Evolutionary conservation across 805 yeast genomes (phyloP).

Genomic region (Candida koratica): DNA sequence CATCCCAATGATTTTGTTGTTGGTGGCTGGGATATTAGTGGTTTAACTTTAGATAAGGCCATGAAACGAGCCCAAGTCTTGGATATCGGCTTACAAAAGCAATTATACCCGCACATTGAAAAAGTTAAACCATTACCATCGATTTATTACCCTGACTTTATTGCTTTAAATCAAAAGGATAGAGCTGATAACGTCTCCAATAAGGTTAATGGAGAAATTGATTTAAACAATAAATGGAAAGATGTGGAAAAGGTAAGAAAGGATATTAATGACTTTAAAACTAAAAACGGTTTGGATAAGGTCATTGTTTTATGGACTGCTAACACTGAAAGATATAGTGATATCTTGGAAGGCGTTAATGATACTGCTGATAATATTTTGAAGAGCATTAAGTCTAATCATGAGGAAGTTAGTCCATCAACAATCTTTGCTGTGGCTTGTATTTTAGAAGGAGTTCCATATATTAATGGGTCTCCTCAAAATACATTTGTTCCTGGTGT

Average conservation of each 20-base stretch:
- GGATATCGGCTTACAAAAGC: constrained; percentile 77
- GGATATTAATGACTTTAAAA: constrained; percentile 78
- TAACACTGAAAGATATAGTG: constrained; percentile 90
- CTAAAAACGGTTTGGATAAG: constrained; percentile 68
- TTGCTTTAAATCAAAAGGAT: constrained; percentile 88
- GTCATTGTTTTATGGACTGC: constrained; percentile 96
- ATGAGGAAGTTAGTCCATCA: constrained; percentile 84
- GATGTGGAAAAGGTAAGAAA: constrained; percentile 84
- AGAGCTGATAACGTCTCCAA: constrained; percentile 87
- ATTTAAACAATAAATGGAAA: constrained; percentile 69
- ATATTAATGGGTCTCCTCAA: constrained; percentile 96
- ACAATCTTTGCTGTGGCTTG: constrained; percentile 93
- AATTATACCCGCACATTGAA: constrained; percentile 62
- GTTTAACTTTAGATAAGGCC: constrained; percentile 66
- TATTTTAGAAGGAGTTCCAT: constrained; percentile 82
- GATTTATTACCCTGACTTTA: constrained; percentile 92
- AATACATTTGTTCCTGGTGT: constrained; percentile 97
- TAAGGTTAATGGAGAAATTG: constrained; percentile 48
- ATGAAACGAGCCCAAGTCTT: constrained; percentile 83
- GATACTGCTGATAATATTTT: constrained; percentile 82
- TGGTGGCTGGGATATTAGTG: constrained; percentile 93
- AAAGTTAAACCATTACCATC: constrained; percentile 72
- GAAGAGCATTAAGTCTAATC: constrained; percentile 69
- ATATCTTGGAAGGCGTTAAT: constrained; percentile 71
- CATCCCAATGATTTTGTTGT: constrained; percentile 86